Evolutionary conservation across 768 basidiomycete genomes (phyloP), one percentile per base, ranked within the genome.

Genomic region (Psilocybe subaeruginosa): DNA sequence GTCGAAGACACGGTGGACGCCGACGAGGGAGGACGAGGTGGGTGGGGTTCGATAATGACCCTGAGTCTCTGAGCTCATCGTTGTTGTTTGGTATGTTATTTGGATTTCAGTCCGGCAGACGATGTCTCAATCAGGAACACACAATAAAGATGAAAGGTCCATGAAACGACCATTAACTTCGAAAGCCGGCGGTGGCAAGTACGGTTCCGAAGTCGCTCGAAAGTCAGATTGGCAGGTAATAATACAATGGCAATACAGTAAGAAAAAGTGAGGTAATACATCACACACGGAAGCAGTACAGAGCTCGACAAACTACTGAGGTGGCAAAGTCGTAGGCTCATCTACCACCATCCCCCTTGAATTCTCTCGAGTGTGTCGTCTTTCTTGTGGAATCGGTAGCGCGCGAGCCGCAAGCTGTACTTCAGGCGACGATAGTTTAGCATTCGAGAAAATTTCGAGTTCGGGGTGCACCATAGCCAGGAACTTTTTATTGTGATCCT

Each of bases 401-500:
- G 56, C 66, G 46, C 62, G 61, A 5, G 56, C 39, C 27, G 47
- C 31, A 11, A 43, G 39, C 8, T 41, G 47, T 7, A 55, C 30
- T 14, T 64, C 67, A 16, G 65, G 61, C 17, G 64, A 51, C 11
- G 68, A 37, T 11, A 63, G 29, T 29, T 37, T 60, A 2, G 60
- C 33, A 47, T 60, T 63, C 12, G 67, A 67, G 19, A 74, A 72
- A 39, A 71, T 70, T 12, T 68, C 72, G 11, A 74, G 60, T 51
- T 77, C 77, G 1, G 72, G 75, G 3, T 74, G 73, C 56, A 79
- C 64, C 37, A 68, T 65, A 5, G 69, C 68, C 14, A 80, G 64
- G 53, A 78, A 73, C 17, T 65, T 76, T 50, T 72, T 68, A 63
- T 80, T 80, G 59, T 74, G 68, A 7, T 70, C 69, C 55, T 75